These are phyloP conservation scores for Lithocarpus polystachyus DNA, from an alignment of 306 rosid genomes.

Conservation along the genomic window DNA sequence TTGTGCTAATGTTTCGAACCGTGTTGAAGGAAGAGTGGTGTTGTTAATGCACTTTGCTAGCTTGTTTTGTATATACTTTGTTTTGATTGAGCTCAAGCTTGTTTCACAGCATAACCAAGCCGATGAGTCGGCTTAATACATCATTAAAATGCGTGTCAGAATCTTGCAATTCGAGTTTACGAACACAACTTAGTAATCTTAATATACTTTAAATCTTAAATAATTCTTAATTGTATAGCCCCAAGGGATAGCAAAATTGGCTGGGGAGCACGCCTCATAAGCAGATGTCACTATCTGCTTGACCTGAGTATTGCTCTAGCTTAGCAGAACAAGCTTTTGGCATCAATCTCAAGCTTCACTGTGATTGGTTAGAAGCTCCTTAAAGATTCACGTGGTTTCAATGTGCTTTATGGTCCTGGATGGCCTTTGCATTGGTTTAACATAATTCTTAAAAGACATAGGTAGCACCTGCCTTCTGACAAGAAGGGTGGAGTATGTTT, in stretches of 20 bases:
- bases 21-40: background rate
- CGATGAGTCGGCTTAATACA: background rate
- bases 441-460: conserved; percentile 4
- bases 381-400: background rate
- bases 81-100: background rate
- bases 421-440: background rate
- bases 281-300: background rate
- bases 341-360: conserved; percentile 3
- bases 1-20: background rate
- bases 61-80: background rate
- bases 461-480: background rate
- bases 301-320: background rate
- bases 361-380: conserved; percentile 13
- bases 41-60: background rate
- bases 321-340: conserved; percentile 4
- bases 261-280: no score
- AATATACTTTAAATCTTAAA: background rate
- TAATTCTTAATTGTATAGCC: background rate
- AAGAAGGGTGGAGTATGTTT: no score
- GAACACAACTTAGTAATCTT: background rate
- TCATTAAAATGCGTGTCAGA: background rate
- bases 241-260: no score
- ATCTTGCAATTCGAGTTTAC: background rate
- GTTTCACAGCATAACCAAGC: conserved; percentile 2
- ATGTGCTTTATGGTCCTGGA: background rate